Base-by-base conservation (phyloP, 2,329 filamentous ascomycete genomes). In the Gaeumannomyces tritici region DNA sequence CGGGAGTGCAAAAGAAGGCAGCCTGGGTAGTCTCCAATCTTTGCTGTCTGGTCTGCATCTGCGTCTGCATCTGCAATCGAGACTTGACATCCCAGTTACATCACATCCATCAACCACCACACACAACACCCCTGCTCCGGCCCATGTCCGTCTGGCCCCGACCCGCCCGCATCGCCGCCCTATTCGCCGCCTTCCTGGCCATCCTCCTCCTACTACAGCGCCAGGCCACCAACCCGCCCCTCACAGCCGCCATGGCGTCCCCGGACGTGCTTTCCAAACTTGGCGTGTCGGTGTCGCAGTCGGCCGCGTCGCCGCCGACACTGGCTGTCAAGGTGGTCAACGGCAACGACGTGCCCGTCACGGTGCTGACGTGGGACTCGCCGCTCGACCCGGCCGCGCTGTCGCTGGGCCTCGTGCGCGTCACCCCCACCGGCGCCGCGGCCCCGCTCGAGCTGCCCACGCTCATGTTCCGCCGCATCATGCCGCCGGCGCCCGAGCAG, bases 281-380 rank as follows among this genome's bases (percentile, higher is more conserved):
- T 18, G 35, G 47, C 42, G 55, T 64, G 7, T 13, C 55, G 27
- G 15, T 63, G 55, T 6, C 28, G 28, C 58, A 59, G n/a, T 57
- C 27, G 9, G 54, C 54, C 12, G 21, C 42, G 24, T 33, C 28
- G n/a, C 61, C 57, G 5, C 63, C 64, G 57, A 61, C 60, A 28
- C 54, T 66, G 27, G 51, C 47, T 3, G 55, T 64, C 21, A 63
- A 63, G 27, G 35, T 65, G 12, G 47, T 29, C 18, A 66, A 66
- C 60, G 62, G 60, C 54, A 63, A 63, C 61, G 33, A 60, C 21
- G 28, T 47, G n/a, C 64, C 65, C n/a, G 47, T 64, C 11, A 66
- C 65, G 3, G 47, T 66, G 28, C 61, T 66, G 24, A 64, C 62
- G 18, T 66, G 64, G 62, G 62, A 63, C 55, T 63, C 62, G 3